phyloP scores from a whole-genome alignment of 2,329 filamentous ascomycete genomes.

The Monilinia laxa region DNA sequence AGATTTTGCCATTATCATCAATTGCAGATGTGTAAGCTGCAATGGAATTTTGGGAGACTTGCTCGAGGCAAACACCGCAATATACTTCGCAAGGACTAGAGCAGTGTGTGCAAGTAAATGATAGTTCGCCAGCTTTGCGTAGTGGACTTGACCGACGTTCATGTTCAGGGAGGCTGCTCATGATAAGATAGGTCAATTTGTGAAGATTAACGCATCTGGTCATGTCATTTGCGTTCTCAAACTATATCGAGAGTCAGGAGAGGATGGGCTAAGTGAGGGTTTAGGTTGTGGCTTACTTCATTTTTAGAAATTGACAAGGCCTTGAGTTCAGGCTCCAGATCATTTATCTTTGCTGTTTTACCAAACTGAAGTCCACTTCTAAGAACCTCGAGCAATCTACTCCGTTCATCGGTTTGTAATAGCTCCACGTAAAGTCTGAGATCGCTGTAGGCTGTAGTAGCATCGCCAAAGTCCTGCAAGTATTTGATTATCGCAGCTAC shows the following conservation, averaged over 20 bases:
- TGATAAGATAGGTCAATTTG: constrained; percentile 37
- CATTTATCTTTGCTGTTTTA: neutral
- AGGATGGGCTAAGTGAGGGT: no score
- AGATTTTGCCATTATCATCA: constrained; percentile 32
- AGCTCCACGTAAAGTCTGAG: constrained; percentile 35
- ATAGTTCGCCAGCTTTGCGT: constrained; percentile 14
- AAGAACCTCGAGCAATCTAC: constrained; percentile 26
- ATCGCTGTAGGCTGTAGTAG: constrained; percentile 38
- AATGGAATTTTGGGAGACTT: constrained; percentile 29
- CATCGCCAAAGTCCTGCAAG: constrained; percentile 36
- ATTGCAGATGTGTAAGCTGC: constrained; percentile 33
- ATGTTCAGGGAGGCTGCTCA: constrained; percentile 34
- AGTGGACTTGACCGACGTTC: constrained; percentile 26
- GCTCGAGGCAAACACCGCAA: constrained; percentile 31
- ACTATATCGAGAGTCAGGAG: constrained; percentile 15
- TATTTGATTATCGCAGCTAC: constrained; percentile 34
- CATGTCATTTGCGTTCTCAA: constrained; percentile 26
- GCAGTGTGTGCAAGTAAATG: constrained; percentile 31
- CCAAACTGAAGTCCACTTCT: constrained; percentile 17
- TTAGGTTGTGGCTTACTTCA: constrained; percentile 9
- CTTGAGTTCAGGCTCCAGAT: neutral
- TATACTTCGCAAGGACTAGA: constrained; percentile 27
- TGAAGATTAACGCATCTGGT: constrained; percentile 34
- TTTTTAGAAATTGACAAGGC: constrained; percentile 9
- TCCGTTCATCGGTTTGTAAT: constrained; percentile 30